phyloP scores from a whole-genome alignment of 1,284 basidiomycete species.

The Vanrija pseudolonga region DNA sequence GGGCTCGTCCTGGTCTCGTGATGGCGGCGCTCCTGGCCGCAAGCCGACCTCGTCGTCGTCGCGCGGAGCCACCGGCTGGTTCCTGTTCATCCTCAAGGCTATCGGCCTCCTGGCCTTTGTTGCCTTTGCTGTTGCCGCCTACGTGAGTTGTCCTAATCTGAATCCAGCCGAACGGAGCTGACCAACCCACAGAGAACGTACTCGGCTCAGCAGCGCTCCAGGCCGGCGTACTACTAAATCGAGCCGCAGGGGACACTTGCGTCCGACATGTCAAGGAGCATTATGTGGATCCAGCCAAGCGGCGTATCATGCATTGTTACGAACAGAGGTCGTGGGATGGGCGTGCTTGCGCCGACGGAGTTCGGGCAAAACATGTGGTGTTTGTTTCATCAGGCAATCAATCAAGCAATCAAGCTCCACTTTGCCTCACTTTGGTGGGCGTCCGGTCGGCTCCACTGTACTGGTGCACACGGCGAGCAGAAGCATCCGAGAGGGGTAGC shows the following conservation, averaged over 20 bases:
- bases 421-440: no score
- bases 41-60: conserved; percentile 1
- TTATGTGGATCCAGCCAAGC: no score
- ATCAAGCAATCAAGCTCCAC: no score
- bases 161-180: not conserved
- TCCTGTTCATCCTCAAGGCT: conserved; percentile 50
- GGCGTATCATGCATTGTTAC: no score
- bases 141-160: conserved; percentile 27
- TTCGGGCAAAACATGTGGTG: no score
- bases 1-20: not conserved
- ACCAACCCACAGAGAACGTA: conserved; percentile 39
- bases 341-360: no score
- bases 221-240: conserved; percentile 31
- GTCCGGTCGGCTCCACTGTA: no score
- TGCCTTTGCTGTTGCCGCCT: conserved; percentile 47
- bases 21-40: not conserved
- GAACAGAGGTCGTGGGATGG: no score
- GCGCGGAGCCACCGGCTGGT: conserved; percentile 42
- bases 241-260: not conserved
- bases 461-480: no score
- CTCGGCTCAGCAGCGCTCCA: conserved; percentile 42
- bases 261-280: not conserved
- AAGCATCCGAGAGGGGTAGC: no score
- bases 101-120: conserved; percentile 46
- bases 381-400: no score